Evolutionary conservation across 768 basidiomycete genomes (phyloP), one percentile per base, ranked within the genome.

Genomic region (Pholiota conissans): DNA sequence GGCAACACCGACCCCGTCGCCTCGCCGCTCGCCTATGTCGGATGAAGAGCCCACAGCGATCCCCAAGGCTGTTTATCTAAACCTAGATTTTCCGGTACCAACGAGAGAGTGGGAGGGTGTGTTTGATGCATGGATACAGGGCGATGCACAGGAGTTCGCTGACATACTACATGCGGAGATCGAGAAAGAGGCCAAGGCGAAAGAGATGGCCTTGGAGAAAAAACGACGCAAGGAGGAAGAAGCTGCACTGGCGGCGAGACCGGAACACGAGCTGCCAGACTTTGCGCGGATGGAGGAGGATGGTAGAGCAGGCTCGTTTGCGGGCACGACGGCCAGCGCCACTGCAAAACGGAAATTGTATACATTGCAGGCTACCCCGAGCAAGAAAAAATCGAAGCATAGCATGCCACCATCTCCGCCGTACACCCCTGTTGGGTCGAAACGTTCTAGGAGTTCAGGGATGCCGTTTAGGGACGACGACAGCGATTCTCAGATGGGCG

Each of bases 41-140:
- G 83, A 87, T 13, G 85, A 83, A 13, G 81, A 80, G 55, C 74
- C 76, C 16, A 45, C 56, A 11, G 39, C 63, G 35, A 35, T 53
- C 14, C 63, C 64, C 48, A 86, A 83, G 68, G 82, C 89, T 3
- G 78, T 95, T 16, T 94, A 91, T 71, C 78, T 96, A 56, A 96
- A 96, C 70, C 73, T 90, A 35, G 93, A 95, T 60, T 93, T 93
- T 68, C 92, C 92, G 1, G 84, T 87, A 8, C 92, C 92, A 3
- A 86, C 86, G 7, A 79, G 89, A 53, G 92, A 94, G 61, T 95
- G 92, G 93, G 89, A 91, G 59, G 89, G 86, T 7, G 87, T 95
- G 3, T 95, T 97, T 63, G 94, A 97, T 71, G 82, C 84, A 35
- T 96, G 93, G 91, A 71, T 94, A 54, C 85, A 93, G 64, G 93